phyloP scores from a whole-genome alignment of 2,329 filamentous ascomycete genomes.

The Sporothrix humicola region DNA sequence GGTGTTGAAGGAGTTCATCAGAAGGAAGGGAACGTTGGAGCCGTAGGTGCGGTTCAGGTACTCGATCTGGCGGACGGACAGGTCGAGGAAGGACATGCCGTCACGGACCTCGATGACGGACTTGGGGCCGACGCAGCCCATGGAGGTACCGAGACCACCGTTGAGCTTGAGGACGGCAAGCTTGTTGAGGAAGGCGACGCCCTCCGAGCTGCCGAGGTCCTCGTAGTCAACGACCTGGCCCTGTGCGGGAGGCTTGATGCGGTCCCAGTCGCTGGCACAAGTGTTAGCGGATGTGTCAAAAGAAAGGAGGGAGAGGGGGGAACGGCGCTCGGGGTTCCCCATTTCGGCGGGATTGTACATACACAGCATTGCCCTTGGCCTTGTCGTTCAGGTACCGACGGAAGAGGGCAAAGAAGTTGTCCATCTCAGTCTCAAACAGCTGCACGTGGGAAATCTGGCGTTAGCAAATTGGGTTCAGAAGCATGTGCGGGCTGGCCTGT shows the following conservation, averaged over 20 bases:
- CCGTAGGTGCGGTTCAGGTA: constrained; percentile 98
- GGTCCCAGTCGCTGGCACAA: constrained; percentile 81
- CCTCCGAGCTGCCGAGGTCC: constrained; percentile 85
- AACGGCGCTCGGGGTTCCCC: background rate
- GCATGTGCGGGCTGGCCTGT: background rate
- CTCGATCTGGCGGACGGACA: constrained; percentile 98
- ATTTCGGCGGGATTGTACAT: constrained; percentile 45
- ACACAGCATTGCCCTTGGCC: constrained; percentile 93
- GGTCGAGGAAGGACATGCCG: constrained; percentile 99
- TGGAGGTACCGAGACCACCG: constrained; percentile 97
- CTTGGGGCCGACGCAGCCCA: constrained; percentile 99
- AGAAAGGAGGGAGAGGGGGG: too few relatives aligned
- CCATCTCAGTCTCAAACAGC: constrained; percentile 99
- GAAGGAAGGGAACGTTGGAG: constrained; percentile 95
- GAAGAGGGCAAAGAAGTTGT: constrained; percentile 99
- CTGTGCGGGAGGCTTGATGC: constrained; percentile 90
- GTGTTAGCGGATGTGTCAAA: constrained; percentile 37
- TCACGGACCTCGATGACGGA: constrained; percentile 99
- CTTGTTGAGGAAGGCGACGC: constrained; percentile 94
- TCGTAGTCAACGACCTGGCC: constrained; percentile 96
- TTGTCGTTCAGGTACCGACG: constrained; percentile 98
- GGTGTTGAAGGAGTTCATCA: constrained; percentile 99
- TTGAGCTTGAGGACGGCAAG: constrained; percentile 99
- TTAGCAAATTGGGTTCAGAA: background rate
- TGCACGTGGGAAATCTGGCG: constrained; percentile 44